A percentile compares a stretch with the other conserved stretches of the same genome.
These are phyloP conservation scores for Quercus agrifolia DNA, from an alignment of 306 rosid genomes.

Conservation along the genomic window DNA sequence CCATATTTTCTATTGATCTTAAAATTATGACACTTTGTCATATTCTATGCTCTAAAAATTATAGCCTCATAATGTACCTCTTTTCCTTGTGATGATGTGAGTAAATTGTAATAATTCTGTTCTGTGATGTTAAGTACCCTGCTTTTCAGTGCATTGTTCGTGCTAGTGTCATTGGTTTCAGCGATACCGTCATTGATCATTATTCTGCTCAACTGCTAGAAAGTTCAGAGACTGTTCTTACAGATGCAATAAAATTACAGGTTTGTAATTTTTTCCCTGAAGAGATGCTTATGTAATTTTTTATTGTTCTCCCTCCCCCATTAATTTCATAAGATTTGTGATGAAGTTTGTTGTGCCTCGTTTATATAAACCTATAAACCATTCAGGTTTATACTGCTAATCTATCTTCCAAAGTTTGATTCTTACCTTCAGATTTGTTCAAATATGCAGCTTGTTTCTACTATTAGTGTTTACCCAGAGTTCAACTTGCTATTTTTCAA, in stretches of 20 bases:
- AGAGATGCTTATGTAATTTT: background rate
- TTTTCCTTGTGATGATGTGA: background rate
- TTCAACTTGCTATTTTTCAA: slow-evolving; percentile 68
- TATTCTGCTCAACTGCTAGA: slow-evolving; percentile 33
- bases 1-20: background rate
- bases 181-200: slow-evolving; percentile 34
- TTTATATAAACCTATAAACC: background rate
- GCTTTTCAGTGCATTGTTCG: slow-evolving; percentile 74
- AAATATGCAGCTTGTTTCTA: slow-evolving; percentile 80
- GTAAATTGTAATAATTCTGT: background rate
- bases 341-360: background rate
- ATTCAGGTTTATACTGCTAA: slow-evolving; percentile 6
- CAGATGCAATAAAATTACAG: slow-evolving; percentile 85
- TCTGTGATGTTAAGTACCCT: slow-evolving; percentile 29
- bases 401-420: slow-evolving; percentile 21
- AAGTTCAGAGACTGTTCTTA: slow-evolving; percentile 42
- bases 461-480: slow-evolving; percentile 72
- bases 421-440: slow-evolving; percentile 38
- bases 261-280: slow-evolving; percentile 17
- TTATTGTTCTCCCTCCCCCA: slow-evolving; percentile 3
- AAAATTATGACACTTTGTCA: background rate
- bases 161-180: slow-evolving; percentile 59
- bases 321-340: background rate
- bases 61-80: background rate
- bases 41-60: background rate